These are phyloP conservation scores for Candida saitoana DNA, from an alignment of 805 yeast species.

Conservation along the genomic window DNA sequence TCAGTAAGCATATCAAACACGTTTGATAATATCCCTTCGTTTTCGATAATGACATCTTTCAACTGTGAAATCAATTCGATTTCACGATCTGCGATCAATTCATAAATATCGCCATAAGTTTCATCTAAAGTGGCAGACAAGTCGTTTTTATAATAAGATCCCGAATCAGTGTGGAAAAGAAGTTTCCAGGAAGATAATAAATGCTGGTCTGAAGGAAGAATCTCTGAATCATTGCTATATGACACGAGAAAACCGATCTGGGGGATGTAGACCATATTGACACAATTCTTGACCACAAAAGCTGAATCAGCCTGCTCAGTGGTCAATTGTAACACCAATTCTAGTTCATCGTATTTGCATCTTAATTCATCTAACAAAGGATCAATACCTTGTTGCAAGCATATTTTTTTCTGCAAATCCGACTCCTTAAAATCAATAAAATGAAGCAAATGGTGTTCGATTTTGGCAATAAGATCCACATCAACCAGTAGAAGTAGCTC, in stretches of 20 bases:
- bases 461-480: neutral
- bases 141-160: slow-evolving; percentile 6
- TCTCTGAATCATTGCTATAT: slow-evolving; percentile 2
- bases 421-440: slow-evolving; percentile 5
- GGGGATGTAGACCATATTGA: slow-evolving; percentile 7
- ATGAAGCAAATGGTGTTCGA: slow-evolving; percentile 1
- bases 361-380: slow-evolving; percentile 6
- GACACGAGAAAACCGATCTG: slow-evolving; percentile 10
- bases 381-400: slow-evolving; percentile 6
- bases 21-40: neutral
- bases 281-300: neutral
- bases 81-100: slow-evolving; percentile 8
- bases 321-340: slow-evolving; percentile 2
- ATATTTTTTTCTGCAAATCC: slow-evolving; percentile 5
- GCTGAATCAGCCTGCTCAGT: slow-evolving; percentile 2
- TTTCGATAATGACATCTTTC: slow-evolving; percentile 1
- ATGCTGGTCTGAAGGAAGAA: neutral
- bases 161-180: slow-evolving; percentile 6
- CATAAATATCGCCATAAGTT: slow-evolving; percentile 8
- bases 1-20: neutral
- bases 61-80: slow-evolving; percentile 9
- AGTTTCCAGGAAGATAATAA: slow-evolving; percentile 3
- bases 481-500: neutral
- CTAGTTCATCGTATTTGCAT: slow-evolving; percentile 7
- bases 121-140: slow-evolving; percentile 5